Base-by-base conservation (phyloP, 768 basidiomycete species). In the Pilatotrama ljubarskyi region DNA sequence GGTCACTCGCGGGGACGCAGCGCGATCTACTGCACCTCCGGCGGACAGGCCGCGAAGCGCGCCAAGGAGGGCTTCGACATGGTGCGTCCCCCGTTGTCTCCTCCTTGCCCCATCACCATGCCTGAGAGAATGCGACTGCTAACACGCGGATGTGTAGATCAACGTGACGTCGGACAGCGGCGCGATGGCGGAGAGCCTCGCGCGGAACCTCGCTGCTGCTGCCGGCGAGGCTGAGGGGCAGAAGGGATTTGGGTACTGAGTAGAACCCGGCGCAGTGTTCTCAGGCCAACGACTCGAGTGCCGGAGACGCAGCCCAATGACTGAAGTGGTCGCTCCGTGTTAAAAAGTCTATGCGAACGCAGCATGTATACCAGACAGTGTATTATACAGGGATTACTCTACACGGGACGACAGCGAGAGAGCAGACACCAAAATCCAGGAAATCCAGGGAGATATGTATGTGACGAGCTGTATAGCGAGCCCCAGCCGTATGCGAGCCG, bases 21-120 rank as follows among this genome's bases (percentile, higher is more conserved):
- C 63, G 83, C 77, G 1, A 78, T 82, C 37, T 83, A 62, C 64
- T 84, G 83, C 63, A 76, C 71, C 13, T 75, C 75, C 0, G 83
- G 83, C 26, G 50, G 70, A 13, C 80, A 81, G 51, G 70, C 80
- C 2, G 74, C 74, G 5, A 72, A 69, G 40, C 80, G 83, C 4
- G 79, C 77, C 0, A 61, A 74, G 5, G 73, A 84, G 63, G 82
- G 83, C 6, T 84, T 83, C 58, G 82, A 84, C 66, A 82, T 84
- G 72, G 72, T 73, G 44, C 42, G 68, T 57, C 38, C 5, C 0
- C 15, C 22, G 3, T 40, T 48, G 5, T 29, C 15, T 57, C 22
- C 14, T 10, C 11, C 37, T 5, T 18, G n/a, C 52, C 5, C 2
- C 7, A 9, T 3, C 36, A 1, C 22, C 15, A 3, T 20, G 15